A percentile compares a stretch with the other conserved stretches of the same genome.
Conservation (phyloP, 2,329 filamentous ascomycete species). For the Neurospora crassa region DNA sequence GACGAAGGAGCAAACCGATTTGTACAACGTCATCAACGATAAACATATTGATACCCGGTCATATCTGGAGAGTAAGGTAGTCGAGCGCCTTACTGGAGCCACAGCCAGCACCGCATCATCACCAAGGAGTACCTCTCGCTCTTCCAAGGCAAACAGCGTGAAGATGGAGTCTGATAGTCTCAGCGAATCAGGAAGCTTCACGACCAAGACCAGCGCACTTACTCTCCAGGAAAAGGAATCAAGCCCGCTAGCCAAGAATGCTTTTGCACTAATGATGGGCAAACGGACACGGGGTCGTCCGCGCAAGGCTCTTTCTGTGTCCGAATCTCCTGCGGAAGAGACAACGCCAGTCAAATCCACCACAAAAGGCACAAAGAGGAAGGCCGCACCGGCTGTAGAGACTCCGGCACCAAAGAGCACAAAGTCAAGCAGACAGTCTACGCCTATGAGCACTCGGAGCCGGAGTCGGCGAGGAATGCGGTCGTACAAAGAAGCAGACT, state of each 20-base stretch:
- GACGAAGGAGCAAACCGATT: slow-evolving; percentile 79
- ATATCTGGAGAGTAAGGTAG: slow-evolving; percentile 73
- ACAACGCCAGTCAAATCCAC: slow-evolving; percentile 2
- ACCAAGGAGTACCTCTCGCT: slow-evolving; percentile 23
- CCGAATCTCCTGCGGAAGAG: background rate
- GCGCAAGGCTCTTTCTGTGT: slow-evolving; percentile 12
- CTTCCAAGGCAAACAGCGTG: slow-evolving; percentile 31
- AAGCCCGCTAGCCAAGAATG: slow-evolving; percentile 28
- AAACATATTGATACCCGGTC: slow-evolving; percentile 53
- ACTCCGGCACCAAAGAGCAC: slow-evolving; percentile 51
- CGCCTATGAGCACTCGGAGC: slow-evolving; percentile 49
- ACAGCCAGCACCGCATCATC: slow-evolving; percentile 34
- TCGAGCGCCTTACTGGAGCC: slow-evolving; percentile 49
- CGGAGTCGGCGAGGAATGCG: slow-evolving; percentile 39
- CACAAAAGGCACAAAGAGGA: slow-evolving; percentile 26
- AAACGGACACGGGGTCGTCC: slow-evolving; percentile 21
- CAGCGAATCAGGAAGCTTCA: slow-evolving; percentile 20
- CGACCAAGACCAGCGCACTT: slow-evolving; percentile 28
- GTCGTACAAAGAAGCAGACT: slow-evolving; percentile 47
- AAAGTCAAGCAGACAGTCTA: slow-evolving; percentile 66
- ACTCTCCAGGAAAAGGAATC: slow-evolving; percentile 20
- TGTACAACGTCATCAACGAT: slow-evolving; percentile 62
- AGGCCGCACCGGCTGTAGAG: slow-evolving; percentile 24
- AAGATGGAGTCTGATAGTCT: slow-evolving; percentile 12
- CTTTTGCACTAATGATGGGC: slow-evolving; percentile 46